A percentile compares a stretch with the other conserved stretches of the same genome.
phyloP scores from a whole-genome alignment of 768 basidiomycete genomes.

The Russula brevipes region DNA sequence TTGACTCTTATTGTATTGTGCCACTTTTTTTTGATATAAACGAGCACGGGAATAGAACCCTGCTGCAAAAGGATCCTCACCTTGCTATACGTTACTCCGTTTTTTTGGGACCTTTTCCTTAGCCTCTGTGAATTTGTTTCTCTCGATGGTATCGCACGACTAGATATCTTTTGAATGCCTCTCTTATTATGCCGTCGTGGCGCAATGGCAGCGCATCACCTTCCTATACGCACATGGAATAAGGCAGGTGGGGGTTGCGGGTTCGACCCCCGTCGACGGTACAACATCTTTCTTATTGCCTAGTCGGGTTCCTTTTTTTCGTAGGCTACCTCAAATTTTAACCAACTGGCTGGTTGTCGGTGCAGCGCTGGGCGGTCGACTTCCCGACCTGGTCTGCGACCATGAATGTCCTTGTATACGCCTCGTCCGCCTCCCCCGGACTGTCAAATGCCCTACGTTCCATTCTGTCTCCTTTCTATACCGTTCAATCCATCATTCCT shows the following conservation, averaged over 20 bases:
- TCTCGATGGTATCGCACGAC: not conserved
- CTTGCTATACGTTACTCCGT: not conserved
- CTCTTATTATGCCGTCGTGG: conserved; percentile 30
- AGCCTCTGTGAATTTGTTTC: not conserved
- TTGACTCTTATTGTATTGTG: not conserved
- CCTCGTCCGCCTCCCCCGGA: conserved; percentile 36
- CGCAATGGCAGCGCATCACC: conserved; percentile 36
- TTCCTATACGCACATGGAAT: conserved; percentile 27
- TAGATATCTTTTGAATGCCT: not conserved
- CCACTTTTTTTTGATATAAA: not conserved
- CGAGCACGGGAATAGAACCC: not conserved
- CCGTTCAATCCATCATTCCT: conserved; percentile 63
- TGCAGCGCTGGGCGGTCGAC: too few relatives aligned
- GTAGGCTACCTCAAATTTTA: too few relatives aligned
- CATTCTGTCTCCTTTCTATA: conserved; percentile 67
- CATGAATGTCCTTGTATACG: conserved; percentile 79
- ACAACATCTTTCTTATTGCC: not conserved
- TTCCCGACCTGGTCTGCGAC: not conserved
- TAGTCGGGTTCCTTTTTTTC: too few relatives aligned
- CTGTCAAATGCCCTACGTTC: conserved; percentile 39
- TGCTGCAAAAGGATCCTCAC: not conserved
- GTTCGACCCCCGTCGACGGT: conserved; percentile 36
- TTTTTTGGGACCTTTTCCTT: not conserved
- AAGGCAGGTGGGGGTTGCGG: conserved; percentile 33
- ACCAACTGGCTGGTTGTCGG: too few relatives aligned